Evolutionary conservation across 805 yeast species (phyloP).

Genomic region (Zygoascus tannicola): DNA sequence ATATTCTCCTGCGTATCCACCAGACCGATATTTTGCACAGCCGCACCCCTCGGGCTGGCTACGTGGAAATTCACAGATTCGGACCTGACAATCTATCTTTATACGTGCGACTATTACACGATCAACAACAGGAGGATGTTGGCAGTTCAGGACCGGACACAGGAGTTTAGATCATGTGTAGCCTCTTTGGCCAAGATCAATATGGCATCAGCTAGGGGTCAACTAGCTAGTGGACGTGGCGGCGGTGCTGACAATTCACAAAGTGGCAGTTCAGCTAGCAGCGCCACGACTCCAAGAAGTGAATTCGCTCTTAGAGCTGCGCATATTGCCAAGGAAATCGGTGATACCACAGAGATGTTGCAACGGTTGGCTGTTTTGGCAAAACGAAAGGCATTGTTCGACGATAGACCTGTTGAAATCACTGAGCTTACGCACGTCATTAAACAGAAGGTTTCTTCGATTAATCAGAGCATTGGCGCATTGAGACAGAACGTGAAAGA

Average conservation of each 20-base stretch:
- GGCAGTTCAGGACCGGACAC: conserved; percentile 68
- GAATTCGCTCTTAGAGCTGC: conserved; percentile 69
- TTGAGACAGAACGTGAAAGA: conserved; percentile 47
- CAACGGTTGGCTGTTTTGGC: conserved; percentile 78
- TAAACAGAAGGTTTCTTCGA: conserved; percentile 73
- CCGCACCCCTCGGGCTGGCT: no score
- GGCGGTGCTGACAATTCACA: conserved; percentile 9
- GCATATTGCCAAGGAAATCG: conserved; percentile 77
- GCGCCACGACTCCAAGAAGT: conserved; percentile 29
- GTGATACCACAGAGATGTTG: conserved; percentile 71
- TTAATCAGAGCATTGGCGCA: conserved; percentile 60
- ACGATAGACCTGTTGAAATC: conserved; percentile 89
- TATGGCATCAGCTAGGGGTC: conserved; percentile 25
- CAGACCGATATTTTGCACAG: no score
- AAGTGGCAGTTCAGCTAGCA: conserved; percentile 6
- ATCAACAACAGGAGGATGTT: conserved; percentile 1
- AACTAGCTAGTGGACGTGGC: conserved; percentile 4
- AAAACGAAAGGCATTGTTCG: conserved; percentile 80
- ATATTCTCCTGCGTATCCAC: no score
- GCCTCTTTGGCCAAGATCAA: conserved; percentile 58
- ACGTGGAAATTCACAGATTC: no score
- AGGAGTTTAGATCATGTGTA: conserved; percentile 90
- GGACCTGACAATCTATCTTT: no score
- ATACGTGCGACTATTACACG: no score
- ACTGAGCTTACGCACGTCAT: conserved; percentile 80